Evolutionary conservation across 768 basidiomycete species (phyloP).

Genomic region (Suillus placidus): DNA sequence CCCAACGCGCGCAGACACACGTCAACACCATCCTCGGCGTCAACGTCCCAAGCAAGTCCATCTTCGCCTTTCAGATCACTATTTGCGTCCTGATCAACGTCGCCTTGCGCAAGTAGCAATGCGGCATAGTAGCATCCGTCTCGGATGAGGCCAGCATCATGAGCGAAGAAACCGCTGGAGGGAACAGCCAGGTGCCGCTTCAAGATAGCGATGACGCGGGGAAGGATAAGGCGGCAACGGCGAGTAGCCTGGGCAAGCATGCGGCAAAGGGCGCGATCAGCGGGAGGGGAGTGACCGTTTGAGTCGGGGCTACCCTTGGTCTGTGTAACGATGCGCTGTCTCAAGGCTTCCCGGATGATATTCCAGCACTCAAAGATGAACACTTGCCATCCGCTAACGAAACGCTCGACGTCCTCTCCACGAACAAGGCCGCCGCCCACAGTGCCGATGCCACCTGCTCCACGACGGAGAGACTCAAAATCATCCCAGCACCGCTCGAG

Average conservation of each 20-base stretch:
- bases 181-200: constrained; percentile 48
- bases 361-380: constrained; percentile 93
- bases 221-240: constrained; percentile 51
- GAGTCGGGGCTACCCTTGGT: constrained; percentile 40
- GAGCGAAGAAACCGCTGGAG: constrained; percentile 66
- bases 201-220: constrained; percentile 52
- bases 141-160: constrained; percentile 83
- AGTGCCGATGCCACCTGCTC: constrained; percentile 44
- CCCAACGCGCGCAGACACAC: constrained; percentile 75
- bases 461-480: constrained; percentile 64
- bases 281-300: constrained; percentile 47
- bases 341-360: constrained; percentile 82
- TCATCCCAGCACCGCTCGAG: constrained; percentile 85
- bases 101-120: constrained; percentile 66
- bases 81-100: constrained; percentile 52
- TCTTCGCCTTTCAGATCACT: constrained; percentile 24
- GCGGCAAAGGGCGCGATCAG: constrained; percentile 48
- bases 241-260: constrained; percentile 52
- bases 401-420: constrained; percentile 60
- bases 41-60: constrained; percentile 27
- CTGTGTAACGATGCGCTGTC: constrained; percentile 51
- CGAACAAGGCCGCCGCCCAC: constrained; percentile 39
- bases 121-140: constrained; percentile 92
- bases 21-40: constrained; percentile 36
- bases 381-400: constrained; percentile 87